These are phyloP conservation scores for Kwoniella bestiolae DNA, from an alignment of 768 basidiomycete genomes.

Conservation along the genomic window DNA sequence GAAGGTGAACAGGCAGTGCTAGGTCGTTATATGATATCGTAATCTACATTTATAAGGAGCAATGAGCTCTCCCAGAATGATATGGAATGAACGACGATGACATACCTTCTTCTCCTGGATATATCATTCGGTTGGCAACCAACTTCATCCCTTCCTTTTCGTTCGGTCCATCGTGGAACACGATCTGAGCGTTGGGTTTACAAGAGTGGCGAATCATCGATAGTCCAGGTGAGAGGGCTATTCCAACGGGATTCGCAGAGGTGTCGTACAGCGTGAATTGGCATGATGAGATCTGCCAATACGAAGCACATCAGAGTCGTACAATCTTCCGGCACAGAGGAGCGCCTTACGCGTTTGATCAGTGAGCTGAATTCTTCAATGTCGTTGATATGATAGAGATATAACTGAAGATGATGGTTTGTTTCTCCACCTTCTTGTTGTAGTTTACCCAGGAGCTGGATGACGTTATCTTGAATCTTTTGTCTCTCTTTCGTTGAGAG, in stretches of 20 bases:
- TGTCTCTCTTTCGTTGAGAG: not conserved
- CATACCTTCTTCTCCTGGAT: constrained; percentile 11
- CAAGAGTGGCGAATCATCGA: constrained; percentile 9
- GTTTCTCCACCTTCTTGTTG: not conserved
- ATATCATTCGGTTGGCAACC: not conserved
- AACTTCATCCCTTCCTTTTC: not conserved
- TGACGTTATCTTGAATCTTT: not conserved
- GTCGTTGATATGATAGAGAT: not conserved
- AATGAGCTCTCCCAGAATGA: too few relatives aligned
- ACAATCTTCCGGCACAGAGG: not conserved
- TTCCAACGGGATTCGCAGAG: not conserved
- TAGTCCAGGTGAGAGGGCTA: not conserved
- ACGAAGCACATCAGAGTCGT: too few relatives aligned
- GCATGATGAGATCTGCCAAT: constrained; percentile 1
- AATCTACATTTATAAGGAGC: too few relatives aligned
- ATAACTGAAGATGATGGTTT: not conserved
- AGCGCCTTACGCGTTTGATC: not conserved
- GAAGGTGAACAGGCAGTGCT: constrained; percentile 1
- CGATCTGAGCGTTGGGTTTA: constrained; percentile 1
- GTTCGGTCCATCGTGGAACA: not conserved
- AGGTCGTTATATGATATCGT: constrained; percentile 8
- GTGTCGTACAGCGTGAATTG: not conserved
- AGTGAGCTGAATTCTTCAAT: not conserved
- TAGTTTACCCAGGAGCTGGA: not conserved
- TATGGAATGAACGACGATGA: too few relatives aligned